phyloP scores from a whole-genome alignment of 805 yeast species.

The Debaryomyces castellii region DNA sequence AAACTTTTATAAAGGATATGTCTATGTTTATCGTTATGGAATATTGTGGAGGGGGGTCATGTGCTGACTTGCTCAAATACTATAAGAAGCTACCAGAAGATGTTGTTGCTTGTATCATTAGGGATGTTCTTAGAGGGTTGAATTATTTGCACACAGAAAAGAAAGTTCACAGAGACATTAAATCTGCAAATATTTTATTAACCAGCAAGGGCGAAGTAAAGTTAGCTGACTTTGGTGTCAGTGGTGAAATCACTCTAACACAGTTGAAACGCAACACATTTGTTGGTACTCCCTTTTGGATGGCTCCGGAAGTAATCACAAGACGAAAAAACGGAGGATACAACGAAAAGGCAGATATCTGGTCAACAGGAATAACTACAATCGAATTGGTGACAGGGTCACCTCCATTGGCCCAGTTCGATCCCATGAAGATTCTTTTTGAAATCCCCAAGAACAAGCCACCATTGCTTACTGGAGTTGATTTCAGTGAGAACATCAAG shows the following conservation, averaged over 20 bases:
- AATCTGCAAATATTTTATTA: slow-evolving; percentile 82
- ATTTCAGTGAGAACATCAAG: slow-evolving; percentile 52
- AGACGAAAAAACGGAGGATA: slow-evolving; percentile 54
- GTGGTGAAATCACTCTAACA: slow-evolving; percentile 71
- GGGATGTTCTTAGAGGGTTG: slow-evolving; percentile 68
- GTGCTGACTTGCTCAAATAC: slow-evolving; percentile 67
- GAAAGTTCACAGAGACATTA: slow-evolving; percentile 86
- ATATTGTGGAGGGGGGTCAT: slow-evolving; percentile 92
- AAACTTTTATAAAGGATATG: slow-evolving; percentile 62
- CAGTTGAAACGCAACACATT: slow-evolving; percentile 62
- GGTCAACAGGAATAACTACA: slow-evolving; percentile 94
- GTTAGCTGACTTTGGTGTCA: slow-evolving; percentile 91
- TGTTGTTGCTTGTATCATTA: slow-evolving; percentile 58
- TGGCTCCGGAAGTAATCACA: slow-evolving; percentile 96
- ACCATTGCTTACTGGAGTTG: slow-evolving; percentile 51
- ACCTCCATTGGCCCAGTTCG: slow-evolving; percentile 74
- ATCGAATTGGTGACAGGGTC: slow-evolving; percentile 80
- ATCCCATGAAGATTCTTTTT: slow-evolving; percentile 75
- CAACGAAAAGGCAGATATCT: slow-evolving; percentile 85
- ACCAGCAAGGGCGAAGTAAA: slow-evolving; percentile 71
- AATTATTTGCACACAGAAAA: slow-evolving; percentile 71
- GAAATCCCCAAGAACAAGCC: slow-evolving; percentile 66
- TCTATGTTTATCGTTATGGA: slow-evolving; percentile 92
- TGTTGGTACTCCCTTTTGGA: slow-evolving; percentile 97
- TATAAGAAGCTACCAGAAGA: slow-evolving; percentile 57